Evolutionary conservation across 106 monocot species (phyloP).

Genomic region (Phalaenopsis equestris): DNA sequence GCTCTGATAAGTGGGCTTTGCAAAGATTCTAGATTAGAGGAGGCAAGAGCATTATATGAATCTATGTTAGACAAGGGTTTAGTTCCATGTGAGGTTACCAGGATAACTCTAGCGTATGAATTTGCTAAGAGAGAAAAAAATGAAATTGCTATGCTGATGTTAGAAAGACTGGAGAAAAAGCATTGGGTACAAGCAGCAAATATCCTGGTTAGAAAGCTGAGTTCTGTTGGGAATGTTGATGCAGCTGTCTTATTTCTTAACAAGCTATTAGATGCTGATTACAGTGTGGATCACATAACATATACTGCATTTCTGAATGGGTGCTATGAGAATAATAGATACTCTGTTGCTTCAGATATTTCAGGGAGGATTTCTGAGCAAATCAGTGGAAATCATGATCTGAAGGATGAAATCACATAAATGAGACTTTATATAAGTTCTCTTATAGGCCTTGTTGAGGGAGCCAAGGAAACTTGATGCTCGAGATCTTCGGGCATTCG

Average conservation of each 20-base stretch:
- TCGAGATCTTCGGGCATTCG: not conserved
- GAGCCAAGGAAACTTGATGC: not conserved
- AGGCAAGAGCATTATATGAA: conserved; percentile 70
- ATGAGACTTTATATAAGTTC: not conserved
- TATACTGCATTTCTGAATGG: conserved; percentile 70
- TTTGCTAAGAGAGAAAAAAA: conserved; percentile 53
- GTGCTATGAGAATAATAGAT: conserved; percentile 61
- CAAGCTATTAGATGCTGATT: conserved; percentile 47
- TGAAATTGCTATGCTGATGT: conserved; percentile 40
- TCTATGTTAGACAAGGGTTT: conserved; percentile 77
- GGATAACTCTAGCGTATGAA: conserved; percentile 65
- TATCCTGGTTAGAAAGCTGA: conserved; percentile 75
- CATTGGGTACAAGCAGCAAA: conserved; percentile 50
- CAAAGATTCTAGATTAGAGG: conserved; percentile 79
- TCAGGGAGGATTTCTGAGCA: conserved; percentile 47
- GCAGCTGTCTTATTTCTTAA: conserved; percentile 45
- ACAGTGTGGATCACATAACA: conserved; percentile 43
- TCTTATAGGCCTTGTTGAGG: not conserved
- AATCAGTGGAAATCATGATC: not conserved
- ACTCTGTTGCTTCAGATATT: conserved; percentile 63
- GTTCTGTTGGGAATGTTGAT: conserved; percentile 52
- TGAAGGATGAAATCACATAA: not conserved
- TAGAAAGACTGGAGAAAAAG: conserved; percentile 74
- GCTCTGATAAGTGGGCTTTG: conserved; percentile 93
- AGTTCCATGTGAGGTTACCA: conserved; percentile 79